Evolutionary conservation across 1,139 yeast genomes (phyloP).

Genomic region (Yamadazyma siamensis): DNA sequence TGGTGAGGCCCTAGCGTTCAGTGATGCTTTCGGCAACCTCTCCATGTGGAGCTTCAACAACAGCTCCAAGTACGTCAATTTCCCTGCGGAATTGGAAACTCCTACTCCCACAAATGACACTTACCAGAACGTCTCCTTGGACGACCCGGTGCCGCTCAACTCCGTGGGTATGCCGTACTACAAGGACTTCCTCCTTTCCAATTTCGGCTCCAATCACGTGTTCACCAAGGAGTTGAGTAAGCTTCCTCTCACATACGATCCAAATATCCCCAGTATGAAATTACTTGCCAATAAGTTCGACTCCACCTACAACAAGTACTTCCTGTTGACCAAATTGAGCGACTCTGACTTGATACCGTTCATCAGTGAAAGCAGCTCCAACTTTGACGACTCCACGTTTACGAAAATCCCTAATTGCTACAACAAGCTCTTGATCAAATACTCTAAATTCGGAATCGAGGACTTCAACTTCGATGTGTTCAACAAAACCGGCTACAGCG

Average conservation of each 20-base stretch:
- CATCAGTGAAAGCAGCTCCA: conserved; percentile 60
- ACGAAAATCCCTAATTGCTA: conserved; percentile 65
- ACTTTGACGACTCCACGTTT: conserved; percentile 24
- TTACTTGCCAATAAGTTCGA: conserved; percentile 44
- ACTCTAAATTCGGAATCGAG: conserved; percentile 88
- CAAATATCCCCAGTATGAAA: conserved; percentile 50
- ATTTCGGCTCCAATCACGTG: conserved; percentile 65
- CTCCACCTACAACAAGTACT: conserved; percentile 44
- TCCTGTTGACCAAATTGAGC: conserved; percentile 26
- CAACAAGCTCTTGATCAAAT: conserved; percentile 70
- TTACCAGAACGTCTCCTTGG: conserved; percentile 14
- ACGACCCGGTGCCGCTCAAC: conserved; percentile 56
- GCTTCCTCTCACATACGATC: conserved; percentile 44
- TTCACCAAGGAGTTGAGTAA: conserved; percentile 54
- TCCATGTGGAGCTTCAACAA: conserved; percentile 71
- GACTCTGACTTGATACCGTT: conserved; percentile 54
- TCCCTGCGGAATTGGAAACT: conserved; percentile 49
- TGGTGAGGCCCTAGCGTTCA: conserved; percentile 74
- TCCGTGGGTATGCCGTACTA: conserved; percentile 86
- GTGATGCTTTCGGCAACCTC: conserved; percentile 61
- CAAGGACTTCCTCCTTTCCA: conserved; percentile 71
- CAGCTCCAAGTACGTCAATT: conserved; percentile 42
- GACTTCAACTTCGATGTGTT: conserved; percentile 90
- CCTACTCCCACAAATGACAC: conserved; percentile 33
- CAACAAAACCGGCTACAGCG: conserved; percentile 74